Evolutionary conservation across 352 stramenopile species (phyloP), one percentile per base, ranked within the genome.

Genomic region (Phytophthora sansomeana): DNA sequence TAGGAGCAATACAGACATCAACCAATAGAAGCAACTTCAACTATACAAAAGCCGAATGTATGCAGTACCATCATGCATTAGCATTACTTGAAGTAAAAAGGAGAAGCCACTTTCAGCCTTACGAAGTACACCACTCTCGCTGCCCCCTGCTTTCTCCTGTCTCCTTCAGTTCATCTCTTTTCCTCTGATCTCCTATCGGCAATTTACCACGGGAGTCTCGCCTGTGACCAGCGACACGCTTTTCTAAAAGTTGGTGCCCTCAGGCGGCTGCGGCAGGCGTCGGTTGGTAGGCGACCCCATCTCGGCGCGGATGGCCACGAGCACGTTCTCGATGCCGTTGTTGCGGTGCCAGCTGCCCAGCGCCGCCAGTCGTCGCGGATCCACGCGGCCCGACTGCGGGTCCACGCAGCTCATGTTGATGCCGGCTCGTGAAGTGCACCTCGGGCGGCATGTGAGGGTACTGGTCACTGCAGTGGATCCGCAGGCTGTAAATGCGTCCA

Each of bases 361-460:
- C 29, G 74, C 77, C 19, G 71, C 56, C 50, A 96, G 75, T 78
- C 82, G 79, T 79, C 89, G 79, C 46, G 83, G 76, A 46, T 96
- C 79, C 44, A 98, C 87, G 48, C 88, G 82, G 6, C 92, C 92
- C 41, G 67, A 91, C 54, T 91, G 78, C 28, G 87, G 83, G 73
- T 99, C 95, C 63, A 99, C 97, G 74, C 94, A 99, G 56, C 73
- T 93, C 89, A 99, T 98, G 82, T 99, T 99, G 79, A 99, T 98
- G 72, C n/a, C 95, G 95, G 58, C 94, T 98, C 57, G 98, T 95
- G 79, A 99, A 99, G 41, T 89, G 87, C 24, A 99, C 92, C 46
- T 96, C 79, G 6, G 97, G 97, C 36, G 97, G 96, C 30, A 90
- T 65, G 51, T 97, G 84, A n/a, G 97, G 97, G 74, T 99, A 99